These are phyloP conservation scores for Gigaspora rosea DNA, from an alignment of 192 early-diverging fungal genomes.

Conservation along the genomic window DNA sequence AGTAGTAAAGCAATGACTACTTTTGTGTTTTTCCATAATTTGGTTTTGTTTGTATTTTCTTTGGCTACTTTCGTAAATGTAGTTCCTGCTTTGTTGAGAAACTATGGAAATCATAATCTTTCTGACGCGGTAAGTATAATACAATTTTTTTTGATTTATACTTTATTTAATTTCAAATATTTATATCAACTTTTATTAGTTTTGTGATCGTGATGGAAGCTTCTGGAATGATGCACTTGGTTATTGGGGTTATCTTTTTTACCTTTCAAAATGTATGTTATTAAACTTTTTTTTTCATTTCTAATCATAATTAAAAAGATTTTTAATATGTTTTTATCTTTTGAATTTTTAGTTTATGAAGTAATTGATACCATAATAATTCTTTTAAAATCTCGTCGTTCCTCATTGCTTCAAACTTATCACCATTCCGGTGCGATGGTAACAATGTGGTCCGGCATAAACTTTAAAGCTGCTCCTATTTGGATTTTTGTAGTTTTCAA, in stretches of 20 bases:
- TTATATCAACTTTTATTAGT: slow-evolving; percentile 39
- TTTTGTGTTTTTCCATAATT: slow-evolving; percentile 79
- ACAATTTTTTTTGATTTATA: not conserved
- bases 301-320: not conserved
- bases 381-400: slow-evolving; percentile 73
- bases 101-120: slow-evolving; percentile 48
- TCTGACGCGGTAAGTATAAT: slow-evolving; percentile 59
- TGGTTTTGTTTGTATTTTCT: slow-evolving; percentile 69
- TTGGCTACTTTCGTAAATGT: slow-evolving; percentile 68
- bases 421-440: slow-evolving; percentile 86
- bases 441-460: slow-evolving; percentile 75
- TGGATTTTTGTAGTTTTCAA: slow-evolving; percentile 85
- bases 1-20: slow-evolving; percentile 62
- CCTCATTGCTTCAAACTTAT: slow-evolving; percentile 81
- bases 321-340: no score
- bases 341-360: slow-evolving; percentile 61
- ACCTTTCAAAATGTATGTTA: slow-evolving; percentile 72
- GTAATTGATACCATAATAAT: slow-evolving; percentile 88
- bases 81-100: slow-evolving; percentile 56
- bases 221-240: slow-evolving; percentile 73
- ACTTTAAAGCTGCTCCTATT: slow-evolving; percentile 69
- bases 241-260: slow-evolving; percentile 86
- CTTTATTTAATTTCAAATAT: not conserved
- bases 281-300: not conserved
- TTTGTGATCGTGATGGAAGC: slow-evolving; percentile 63